Evolutionary conservation across 2,329 filamentous ascomycete genomes (phyloP).

Genomic region (Tolypocladium album): DNA sequence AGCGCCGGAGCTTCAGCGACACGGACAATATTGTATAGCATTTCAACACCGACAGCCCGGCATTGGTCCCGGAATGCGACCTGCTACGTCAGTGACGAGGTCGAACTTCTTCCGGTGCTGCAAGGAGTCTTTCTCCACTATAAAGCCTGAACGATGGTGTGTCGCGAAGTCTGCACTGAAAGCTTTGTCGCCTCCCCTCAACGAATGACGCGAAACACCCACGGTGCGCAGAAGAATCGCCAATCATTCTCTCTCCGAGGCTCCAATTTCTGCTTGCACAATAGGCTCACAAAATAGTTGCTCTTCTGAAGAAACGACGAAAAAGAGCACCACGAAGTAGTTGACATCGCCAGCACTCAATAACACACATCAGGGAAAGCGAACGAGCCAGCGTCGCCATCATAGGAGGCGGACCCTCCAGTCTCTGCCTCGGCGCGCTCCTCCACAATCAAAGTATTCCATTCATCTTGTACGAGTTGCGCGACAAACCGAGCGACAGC

Average conservation of each 20-base stretch:
- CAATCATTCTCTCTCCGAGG: neutral
- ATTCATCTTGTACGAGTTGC: constrained; percentile 24
- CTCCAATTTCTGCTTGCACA: neutral
- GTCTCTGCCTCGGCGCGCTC: constrained; percentile 34
- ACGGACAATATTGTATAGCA: neutral
- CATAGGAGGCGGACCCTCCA: constrained; percentile 32
- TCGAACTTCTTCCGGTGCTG: neutral
- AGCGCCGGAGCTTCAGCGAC: neutral
- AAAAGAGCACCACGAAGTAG: neutral
- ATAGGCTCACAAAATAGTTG: fast-evolving
- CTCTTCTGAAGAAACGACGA: neutral
- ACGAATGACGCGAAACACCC: too few species aligned
- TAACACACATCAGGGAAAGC: neutral
- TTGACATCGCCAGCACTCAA: neutral
- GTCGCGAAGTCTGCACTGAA: neutral
- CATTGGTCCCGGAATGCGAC: neutral
- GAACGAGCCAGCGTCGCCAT: constrained; percentile 25
- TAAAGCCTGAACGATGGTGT: neutral
- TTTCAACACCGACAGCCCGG: neutral
- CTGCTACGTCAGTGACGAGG: neutral
- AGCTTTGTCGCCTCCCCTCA: neutral
- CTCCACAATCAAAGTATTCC: constrained; percentile 27
- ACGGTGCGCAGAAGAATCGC: neutral
- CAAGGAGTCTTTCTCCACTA: neutral
- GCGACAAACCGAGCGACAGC: constrained; percentile 13